Evolutionary conservation across 495 filamentous ascomycete genomes (phyloP), one percentile per base, ranked within the genome.

Genomic region (Podospora pseudoanserina): DNA sequence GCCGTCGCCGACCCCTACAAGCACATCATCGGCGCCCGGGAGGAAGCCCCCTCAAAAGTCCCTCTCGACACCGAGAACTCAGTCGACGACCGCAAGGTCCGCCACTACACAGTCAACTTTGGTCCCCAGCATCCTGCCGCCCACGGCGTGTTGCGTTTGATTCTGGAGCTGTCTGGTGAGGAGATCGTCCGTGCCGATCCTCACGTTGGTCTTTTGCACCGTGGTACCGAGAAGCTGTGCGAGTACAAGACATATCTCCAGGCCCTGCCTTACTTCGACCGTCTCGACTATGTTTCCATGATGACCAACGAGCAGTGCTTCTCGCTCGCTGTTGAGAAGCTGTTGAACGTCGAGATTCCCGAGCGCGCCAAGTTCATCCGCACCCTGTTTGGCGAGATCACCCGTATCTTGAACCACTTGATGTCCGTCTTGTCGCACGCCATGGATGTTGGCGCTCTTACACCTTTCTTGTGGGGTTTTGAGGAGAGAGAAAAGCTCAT

Each of bases 231-330:
- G 86, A 99, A 99, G 87, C 88, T 99, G 83, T 98, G 97, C 79
- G 96, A 99, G 84, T 99, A 99, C 86, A 96, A 95, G 86, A 97
- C 93, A 63, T 99, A 99, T 78, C 88, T 98, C 73, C 96, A 99
- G 79, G 96, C 96, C 65, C 83, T 99, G 76, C 96, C 96, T 39
- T 99, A 99, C 83, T 99, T 99, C 77, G 96, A 99, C 83, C 91
- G 96, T 69, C 83, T 99, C 78, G 96, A 99, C 79, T 99, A 99
- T 79, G 94, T 97, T 66, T 97, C 93, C 78, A 99, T 99, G 96
- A 99, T 98, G 95, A 98, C 95, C 70, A 97, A 97, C 80, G 96
- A 99, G 85, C 96, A 99, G 82, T 97, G 94, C 74, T 99, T 90
- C 79, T 87, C 92, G 15, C 84, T 99, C 65, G 96, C 92, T 49